Evolutionary conservation across 2,329 filamentous ascomycete species (phyloP).

Genomic region (Chaetomium sp.): DNA sequence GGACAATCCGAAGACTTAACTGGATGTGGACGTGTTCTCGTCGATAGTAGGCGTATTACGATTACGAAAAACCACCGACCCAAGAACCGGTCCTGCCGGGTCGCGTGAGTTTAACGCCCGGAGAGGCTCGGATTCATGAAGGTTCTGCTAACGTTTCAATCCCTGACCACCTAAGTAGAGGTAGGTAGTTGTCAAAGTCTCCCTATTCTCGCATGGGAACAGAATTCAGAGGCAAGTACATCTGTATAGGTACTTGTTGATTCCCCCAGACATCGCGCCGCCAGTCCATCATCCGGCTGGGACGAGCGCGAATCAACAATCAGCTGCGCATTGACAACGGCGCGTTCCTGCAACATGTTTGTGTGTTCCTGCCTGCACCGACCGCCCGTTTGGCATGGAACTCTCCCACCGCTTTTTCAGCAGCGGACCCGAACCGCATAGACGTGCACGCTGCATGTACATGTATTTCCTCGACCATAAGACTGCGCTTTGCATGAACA

Average conservation of each 20-base stretch:
- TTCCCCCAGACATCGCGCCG: background rate
- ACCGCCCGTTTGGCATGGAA: background rate
- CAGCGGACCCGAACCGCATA: conserved; percentile 1
- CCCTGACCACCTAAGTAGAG: too few species aligned
- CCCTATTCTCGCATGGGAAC: too few species aligned
- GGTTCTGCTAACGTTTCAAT: too few species aligned
- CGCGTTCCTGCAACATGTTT: background rate
- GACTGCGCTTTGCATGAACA: background rate
- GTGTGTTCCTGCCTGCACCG: background rate
- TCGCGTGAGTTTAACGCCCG: background rate
- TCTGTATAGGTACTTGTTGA: too few species aligned
- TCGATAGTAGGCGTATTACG: background rate
- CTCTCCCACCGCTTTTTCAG: conserved; percentile 17
- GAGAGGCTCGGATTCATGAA: background rate
- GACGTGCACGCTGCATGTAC: conserved; percentile 7
- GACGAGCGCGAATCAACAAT: background rate
- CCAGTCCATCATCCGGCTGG: background rate
- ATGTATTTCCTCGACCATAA: background rate
- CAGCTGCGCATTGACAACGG: background rate
- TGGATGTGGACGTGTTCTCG: background rate
- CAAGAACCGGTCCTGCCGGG: background rate
- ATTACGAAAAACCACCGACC: background rate
- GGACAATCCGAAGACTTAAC: background rate
- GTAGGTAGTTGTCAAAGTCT: background rate
- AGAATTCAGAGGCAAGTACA: background rate